Base-by-base conservation (phyloP, 768 basidiomycete genomes). In the Amanita subjunquillea region DNA sequence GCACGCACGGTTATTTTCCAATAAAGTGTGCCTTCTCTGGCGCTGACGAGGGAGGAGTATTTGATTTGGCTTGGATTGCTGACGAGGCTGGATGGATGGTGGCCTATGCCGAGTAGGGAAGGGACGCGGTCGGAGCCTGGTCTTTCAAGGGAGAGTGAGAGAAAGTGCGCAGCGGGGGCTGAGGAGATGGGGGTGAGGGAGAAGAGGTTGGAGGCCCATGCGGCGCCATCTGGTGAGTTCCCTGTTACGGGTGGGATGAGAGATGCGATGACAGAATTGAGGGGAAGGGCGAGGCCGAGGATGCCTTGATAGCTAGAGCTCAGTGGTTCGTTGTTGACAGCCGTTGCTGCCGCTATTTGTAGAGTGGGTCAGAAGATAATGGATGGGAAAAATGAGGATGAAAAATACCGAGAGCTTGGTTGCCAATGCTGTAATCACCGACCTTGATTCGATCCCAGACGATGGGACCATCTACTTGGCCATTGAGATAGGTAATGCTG, bases 261-360 rank as follows among this genome's bases (percentile, higher is more conserved):
- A 0, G 63, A 48, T 3, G 82, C 73, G 49, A 91, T 90, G 55
- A 82, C 57, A n/a, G 82, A 85, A 66, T 88, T 80, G 43, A 70
- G 66, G 22, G 88, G 85, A 25, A 89, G 79, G 1, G 86, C 85
- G 44, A 91, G 79, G 15, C 87, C 88, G 4, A 90, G 73, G 48
- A 90, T 74, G 25, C 88, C 88, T 54, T 67, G 71, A 62, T 85
- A 91, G 10, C 68, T 57, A 7, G 72, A 59, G 0, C 75, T 65
- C 6, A 91, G 74, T 0, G 78, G 78, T 63, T 91, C 89, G 36
- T 68, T 59, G 1, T 65, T 40, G 45, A 90, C 79, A 37, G 58
- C 57, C 36, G 71, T 63, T 3, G 79, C 87, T 2, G 87, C 82
- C 49, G 79, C 86, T 87, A 60, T 1, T 10, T 12, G 2, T 32